A percentile compares a stretch with the other conserved stretches of the same genome.
These are phyloP conservation scores for Lentinula boryana DNA, from an alignment of 768 basidiomycete species.

Conservation along the genomic window DNA sequence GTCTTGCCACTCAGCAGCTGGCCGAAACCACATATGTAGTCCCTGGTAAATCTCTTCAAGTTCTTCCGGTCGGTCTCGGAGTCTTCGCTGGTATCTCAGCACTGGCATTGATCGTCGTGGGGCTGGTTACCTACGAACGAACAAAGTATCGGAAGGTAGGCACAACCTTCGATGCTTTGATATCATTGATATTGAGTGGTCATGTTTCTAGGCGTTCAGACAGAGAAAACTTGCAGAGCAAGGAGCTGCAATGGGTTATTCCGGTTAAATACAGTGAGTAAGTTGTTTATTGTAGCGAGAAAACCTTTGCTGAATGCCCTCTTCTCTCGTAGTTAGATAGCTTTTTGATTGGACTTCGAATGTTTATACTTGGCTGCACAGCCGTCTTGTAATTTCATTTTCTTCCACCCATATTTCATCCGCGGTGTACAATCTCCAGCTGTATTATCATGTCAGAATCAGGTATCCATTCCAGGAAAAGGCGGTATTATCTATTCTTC, in stretches of 20 bases:
- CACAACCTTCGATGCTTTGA: constrained; percentile 7
- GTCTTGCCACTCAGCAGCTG: constrained; percentile 13
- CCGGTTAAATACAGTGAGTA: constrained; percentile 43
- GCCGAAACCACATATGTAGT: constrained; percentile 40
- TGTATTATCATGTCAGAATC: too few species aligned
- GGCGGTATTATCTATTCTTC: too few species aligned
- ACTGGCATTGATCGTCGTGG: constrained; percentile 76
- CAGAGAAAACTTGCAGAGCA: constrained; percentile 67
- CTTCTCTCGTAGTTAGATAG: background rate
- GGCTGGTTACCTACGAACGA: constrained; percentile 82
- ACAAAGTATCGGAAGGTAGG: constrained; percentile 80
- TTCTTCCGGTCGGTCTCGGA: constrained; percentile 78
- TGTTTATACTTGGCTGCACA: background rate
- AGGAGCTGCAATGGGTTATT: constrained; percentile 50
- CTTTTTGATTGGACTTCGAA: constrained; percentile 2
- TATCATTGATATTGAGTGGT: constrained; percentile 4
- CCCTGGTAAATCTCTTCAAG: constrained; percentile 69
- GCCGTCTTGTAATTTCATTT: background rate
- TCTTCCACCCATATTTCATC: background rate
- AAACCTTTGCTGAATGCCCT: background rate
- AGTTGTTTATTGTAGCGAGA: background rate
- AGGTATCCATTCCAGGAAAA: too few species aligned
- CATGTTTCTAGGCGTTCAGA: constrained; percentile 55
- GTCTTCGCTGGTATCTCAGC: constrained; percentile 84
- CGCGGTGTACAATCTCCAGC: background rate